Percentiles rank a stretch among this genome's conserved stretches.
Evolutionary conservation across 371 early-diverging fungal species (phyloP).

Genomic region (Mucor racemosus): DNA sequence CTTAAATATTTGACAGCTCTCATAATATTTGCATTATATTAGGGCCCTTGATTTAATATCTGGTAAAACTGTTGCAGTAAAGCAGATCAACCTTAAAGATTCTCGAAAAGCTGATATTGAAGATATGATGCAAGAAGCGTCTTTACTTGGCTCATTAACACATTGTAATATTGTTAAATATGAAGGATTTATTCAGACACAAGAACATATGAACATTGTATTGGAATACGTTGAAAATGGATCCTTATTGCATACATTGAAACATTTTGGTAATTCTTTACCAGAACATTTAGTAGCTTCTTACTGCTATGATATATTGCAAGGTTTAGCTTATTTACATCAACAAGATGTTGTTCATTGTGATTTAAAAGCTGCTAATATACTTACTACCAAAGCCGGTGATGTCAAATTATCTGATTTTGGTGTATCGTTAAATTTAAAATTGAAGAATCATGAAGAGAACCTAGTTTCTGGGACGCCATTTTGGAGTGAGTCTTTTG

Average conservation of each 20-base stretch:
- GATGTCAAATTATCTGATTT: constrained; percentile 95
- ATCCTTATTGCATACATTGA: constrained; percentile 86
- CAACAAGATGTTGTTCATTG: constrained; percentile 86
- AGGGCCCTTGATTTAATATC: constrained; percentile 84
- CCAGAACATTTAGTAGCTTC: constrained; percentile 91
- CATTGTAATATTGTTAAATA: constrained; percentile 92
- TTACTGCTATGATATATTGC: constrained; percentile 88
- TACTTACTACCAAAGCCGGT: constrained; percentile 92
- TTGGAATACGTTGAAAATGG: constrained; percentile 96
- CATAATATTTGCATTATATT: not conserved
- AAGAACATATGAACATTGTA: constrained; percentile 79
- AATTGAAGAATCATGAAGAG: constrained; percentile 68
- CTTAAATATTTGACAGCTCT: not conserved
- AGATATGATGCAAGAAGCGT: constrained; percentile 65
- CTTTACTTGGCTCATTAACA: constrained; percentile 67
- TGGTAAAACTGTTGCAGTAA: constrained; percentile 89
- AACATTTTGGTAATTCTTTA: constrained; percentile 85
- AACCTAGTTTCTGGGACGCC: constrained; percentile 87
- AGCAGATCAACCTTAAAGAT: constrained; percentile 77
- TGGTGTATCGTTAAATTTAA: constrained; percentile 88
- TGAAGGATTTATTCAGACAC: constrained; percentile 80
- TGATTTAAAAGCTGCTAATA: constrained; percentile 97
- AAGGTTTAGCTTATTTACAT: constrained; percentile 92
- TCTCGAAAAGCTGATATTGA: constrained; percentile 41
- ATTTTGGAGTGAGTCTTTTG: constrained; percentile 80